Conservation (phyloP, 257 asterid species). For the Hygrophila difformis region DNA sequence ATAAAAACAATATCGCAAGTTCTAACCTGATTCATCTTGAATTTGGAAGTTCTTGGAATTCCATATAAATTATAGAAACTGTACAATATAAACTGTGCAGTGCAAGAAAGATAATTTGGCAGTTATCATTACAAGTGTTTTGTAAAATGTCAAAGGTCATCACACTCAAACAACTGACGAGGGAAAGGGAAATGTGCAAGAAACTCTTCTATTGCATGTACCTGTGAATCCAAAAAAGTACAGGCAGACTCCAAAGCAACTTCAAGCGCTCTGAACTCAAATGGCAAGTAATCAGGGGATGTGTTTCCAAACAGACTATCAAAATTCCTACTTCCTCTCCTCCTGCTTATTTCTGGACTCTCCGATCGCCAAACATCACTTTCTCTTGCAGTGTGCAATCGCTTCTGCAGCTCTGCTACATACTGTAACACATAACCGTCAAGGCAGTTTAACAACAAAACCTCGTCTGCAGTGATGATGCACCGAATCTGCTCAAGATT, state of each 20-base stretch:
- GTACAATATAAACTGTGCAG: no score
- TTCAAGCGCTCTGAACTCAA: constrained; percentile 98
- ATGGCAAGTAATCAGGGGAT: constrained; percentile 96
- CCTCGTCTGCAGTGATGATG: constrained; percentile 93
- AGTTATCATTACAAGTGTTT: background rate
- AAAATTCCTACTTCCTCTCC: constrained; percentile 70
- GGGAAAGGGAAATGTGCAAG: background rate
- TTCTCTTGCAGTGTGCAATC: constrained; percentile 68
- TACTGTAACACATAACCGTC: constrained; percentile 88
- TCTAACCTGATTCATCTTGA: no score
- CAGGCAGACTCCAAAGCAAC: constrained; percentile 99
- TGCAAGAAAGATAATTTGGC: no score
- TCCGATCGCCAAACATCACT: constrained; percentile 90
- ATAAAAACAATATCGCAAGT: no score
- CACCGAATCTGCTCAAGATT: constrained; percentile 94
- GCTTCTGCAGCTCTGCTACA: constrained; percentile 90
- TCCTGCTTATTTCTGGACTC: constrained; percentile 46
- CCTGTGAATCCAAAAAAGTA: constrained; percentile 95
- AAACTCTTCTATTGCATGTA: constrained; percentile 24
- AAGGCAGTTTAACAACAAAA: constrained; percentile 71
- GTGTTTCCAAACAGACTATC: constrained; percentile 54
- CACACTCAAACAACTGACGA: background rate
- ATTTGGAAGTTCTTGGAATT: no score
- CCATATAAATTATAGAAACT: no score
- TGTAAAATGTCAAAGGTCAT: background rate